Base-by-base conservation (phyloP, 2,329 filamentous ascomycete genomes). In the Leptographium wingfieldii region DNA sequence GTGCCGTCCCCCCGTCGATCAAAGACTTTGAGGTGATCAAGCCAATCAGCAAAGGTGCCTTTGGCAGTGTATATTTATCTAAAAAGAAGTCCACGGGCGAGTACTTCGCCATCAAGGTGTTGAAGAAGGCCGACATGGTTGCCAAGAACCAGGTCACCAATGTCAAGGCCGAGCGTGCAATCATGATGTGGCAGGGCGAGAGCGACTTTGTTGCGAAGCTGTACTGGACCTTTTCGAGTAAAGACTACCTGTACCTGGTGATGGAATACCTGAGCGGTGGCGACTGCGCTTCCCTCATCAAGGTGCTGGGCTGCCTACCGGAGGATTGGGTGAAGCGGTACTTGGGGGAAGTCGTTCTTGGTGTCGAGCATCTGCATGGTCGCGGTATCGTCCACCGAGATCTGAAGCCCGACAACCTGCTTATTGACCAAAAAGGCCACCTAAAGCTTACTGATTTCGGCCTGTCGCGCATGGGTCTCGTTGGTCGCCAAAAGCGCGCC, bases 111-210 rank as follows among this genome's bases (percentile, higher is more conserved):
- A 97, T 99, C 76, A 99, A 99, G 70, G 94, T 97, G 1, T 73
- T 99, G 62, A 97, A 97, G 71, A 99, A 99, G 74, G 92, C 94
- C n/a, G 94, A 99, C 77, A 99, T 99, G 94, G 90, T 99, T 63
- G 94, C 94, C 63, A 99, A 99, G 74, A 99, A 99, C 71, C 94
- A 99, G 71, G 92, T 99, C 66, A 96, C 94, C 66, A 99, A 99
- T 69, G 94, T 99, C 68, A 97, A 99, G 73, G 94, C 95, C 10
- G 94, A 99, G 73, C 84, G 94, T 65, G 95, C 95, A 27, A 99
- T 99, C 70, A 97, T 99, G 94, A 99, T 99, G 94, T 97, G 94
- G 90, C 94, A 99, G 74, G 94, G 94, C 27, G 91, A 97, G 72
- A 99, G 95, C 71, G 94, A 99, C 62, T 99, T 99, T 71, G 94